Base-by-base conservation (phyloP, 2,329 filamentous ascomycete species). In the Xylariaceae sp. region DNA sequence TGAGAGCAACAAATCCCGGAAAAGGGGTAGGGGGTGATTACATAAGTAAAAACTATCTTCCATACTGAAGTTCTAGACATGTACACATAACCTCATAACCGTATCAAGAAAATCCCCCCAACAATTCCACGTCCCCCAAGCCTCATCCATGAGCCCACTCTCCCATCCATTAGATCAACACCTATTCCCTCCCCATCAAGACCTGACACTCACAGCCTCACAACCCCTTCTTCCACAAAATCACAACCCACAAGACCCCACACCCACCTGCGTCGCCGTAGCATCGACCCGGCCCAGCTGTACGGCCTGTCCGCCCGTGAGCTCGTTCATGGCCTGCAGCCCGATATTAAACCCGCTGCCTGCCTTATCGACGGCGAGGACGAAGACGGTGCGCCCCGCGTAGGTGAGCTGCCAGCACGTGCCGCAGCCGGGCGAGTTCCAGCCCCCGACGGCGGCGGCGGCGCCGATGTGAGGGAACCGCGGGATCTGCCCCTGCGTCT, bases 351-450 rank as follows among this genome's bases (percentile, higher is more conserved):
- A 74, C 29, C 72, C 72, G 3, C 44, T 41, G 11, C 15, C 61
- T 18, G 71, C 62, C 48, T 68, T 66, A 59, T 81, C 77, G 41
- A 81, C 63, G 41, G 71, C 76, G 7, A 77, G 61, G 29, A 81
- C 60, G 57, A 71, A 68, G 63, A 81, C 66, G 39, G 60, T 69
- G 41, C 59, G 63, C 46, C 69, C 69, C 28, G 68, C 62, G 59
- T 71, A 81, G 11, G 61, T 66, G 40, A 79, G 63, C 42, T 63
- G 52, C 68, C 72, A 82, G 68, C 78, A 82, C 19, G 66, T 69
- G 34, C 78, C 78, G 62, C 78, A 82, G 59, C 66, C 24, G 2
- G 63, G 48, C 3, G 70, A 74, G 66, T 77, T 76, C 73, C 74
- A 80, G 40, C 70, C 69, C 14, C 55, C 56, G n/a, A 82, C 61